Evolutionary conservation across 345 rosid genomes (phyloP).

Genomic region (Eucalyptus victrix): DNA sequence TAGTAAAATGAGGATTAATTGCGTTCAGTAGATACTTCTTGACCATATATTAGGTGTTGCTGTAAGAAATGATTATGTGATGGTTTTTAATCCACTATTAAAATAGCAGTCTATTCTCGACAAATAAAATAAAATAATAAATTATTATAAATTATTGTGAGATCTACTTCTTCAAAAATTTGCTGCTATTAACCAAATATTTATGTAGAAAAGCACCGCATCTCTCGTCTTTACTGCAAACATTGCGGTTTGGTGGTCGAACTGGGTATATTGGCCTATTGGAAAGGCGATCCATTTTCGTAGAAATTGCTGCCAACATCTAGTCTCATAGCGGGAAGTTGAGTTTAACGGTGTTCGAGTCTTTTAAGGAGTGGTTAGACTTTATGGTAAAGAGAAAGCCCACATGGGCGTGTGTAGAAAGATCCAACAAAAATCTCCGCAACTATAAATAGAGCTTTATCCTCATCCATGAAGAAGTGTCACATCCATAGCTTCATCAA

Average conservation of each 20-base stretch:
- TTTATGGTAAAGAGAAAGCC: not conserved
- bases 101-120: accelerated
- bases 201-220: not conserved
- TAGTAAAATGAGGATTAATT: not conserved
- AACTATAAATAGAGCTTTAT: not conserved
- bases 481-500: not conserved
- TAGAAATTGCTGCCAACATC: not conserved
- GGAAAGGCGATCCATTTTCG: not conserved
- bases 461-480: not conserved
- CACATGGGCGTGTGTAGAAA: not conserved
- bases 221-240: not conserved
- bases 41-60: not conserved
- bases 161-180: accelerated
- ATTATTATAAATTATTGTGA: accelerated
- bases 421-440: not conserved
- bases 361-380: not conserved
- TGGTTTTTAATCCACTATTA: too few relatives aligned
- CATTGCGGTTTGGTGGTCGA: not conserved
- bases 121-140: too few relatives aligned
- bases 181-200: not conserved
- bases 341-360: not conserved
- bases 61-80: too few relatives aligned
- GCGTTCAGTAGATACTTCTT: not conserved
- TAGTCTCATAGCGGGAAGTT: not conserved
- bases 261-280: not conserved